These are phyloP conservation scores for Candida adriatica DNA, from an alignment of 805 yeast species.

Conservation along the genomic window DNA sequence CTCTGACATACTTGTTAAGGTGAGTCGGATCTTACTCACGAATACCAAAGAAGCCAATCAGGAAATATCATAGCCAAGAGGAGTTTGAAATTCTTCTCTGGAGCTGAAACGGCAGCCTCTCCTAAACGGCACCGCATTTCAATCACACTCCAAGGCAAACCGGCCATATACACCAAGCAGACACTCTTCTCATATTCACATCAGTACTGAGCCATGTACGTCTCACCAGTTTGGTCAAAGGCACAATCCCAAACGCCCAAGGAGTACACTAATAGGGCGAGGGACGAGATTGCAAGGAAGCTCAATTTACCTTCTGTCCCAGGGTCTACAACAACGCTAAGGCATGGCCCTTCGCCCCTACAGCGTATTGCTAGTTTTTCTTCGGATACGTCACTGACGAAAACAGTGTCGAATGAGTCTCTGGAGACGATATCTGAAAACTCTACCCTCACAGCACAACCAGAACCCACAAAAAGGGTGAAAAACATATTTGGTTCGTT, in stretches of 20 bases:
- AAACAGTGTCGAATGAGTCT: conserved; percentile 18
- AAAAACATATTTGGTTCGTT: conserved; percentile 9
- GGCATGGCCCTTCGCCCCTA: conserved; percentile 25
- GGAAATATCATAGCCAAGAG: too few species aligned
- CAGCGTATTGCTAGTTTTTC: conserved; percentile 20
- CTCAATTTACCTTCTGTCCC: conserved; percentile 12
- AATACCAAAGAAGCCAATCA: too few species aligned
- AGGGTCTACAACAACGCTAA: conserved; percentile 13
- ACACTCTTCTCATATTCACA: too few species aligned
- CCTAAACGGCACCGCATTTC: too few species aligned
- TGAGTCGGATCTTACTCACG: too few species aligned
- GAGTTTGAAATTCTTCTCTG: too few species aligned
- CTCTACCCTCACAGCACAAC: conserved; percentile 1
- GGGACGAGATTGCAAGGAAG: conserved; percentile 24
- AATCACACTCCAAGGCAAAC: too few species aligned
- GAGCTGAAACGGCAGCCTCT: too few species aligned
- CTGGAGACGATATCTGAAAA: conserved; percentile 13
- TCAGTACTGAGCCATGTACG: conserved; percentile 14
- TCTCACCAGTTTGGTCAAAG: conserved; percentile 16
- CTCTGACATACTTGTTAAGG: too few species aligned
- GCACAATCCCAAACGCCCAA: conserved; percentile 21
- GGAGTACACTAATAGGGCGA: conserved; percentile 25
- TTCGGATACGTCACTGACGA: conserved; percentile 19
- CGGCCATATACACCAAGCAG: too few species aligned
- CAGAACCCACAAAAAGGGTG: conserved; percentile 4